Evolutionary conservation across 805 yeast genomes (phyloP).

Genomic region (Wickerhamiella sorbophila): DNA sequence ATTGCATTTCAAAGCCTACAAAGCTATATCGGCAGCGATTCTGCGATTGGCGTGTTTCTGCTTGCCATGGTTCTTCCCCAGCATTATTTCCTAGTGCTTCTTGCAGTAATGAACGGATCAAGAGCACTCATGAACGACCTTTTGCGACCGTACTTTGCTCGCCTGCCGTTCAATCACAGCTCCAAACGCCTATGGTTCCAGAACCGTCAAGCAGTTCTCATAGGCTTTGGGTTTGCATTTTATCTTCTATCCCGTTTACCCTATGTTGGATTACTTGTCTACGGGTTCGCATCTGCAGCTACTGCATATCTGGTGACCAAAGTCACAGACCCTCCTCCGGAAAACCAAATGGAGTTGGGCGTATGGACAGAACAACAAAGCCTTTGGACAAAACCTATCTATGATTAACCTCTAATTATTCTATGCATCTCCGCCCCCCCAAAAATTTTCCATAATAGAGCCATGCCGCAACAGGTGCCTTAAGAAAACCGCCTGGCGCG

Average conservation of each 20-base stretch:
- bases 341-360: conserved; percentile 9
- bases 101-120: conserved; percentile 36
- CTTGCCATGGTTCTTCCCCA: conserved; percentile 27
- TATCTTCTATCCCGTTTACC: conserved; percentile 33
- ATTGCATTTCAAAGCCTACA: conserved; percentile 33
- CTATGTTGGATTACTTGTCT: conserved; percentile 33
- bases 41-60: conserved; percentile 29
- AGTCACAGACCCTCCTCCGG: conserved; percentile 35
- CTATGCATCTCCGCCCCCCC: too few relatives aligned
- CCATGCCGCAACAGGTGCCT: too few relatives aligned
- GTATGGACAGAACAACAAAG: conserved; percentile 23
- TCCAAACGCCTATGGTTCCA: conserved; percentile 36
- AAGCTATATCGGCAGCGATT: conserved; percentile 33
- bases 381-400: conserved; percentile 19
- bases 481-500: too few relatives aligned
- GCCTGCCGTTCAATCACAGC: conserved; percentile 30
- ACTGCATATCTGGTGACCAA: conserved; percentile 41
- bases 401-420: background rate
- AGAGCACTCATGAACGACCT: conserved; percentile 33
- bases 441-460: too few relatives aligned
- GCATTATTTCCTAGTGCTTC: conserved; percentile 25
- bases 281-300: conserved; percentile 40
- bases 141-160: conserved; percentile 36
- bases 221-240: conserved; percentile 40
- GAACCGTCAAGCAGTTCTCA: conserved; percentile 40